Percentiles rank a stretch among this genome's conserved stretches.
These are phyloP conservation scores for Tricholoma flavovirens DNA, from an alignment of 768 basidiomycete genomes.

Conservation along the genomic window DNA sequence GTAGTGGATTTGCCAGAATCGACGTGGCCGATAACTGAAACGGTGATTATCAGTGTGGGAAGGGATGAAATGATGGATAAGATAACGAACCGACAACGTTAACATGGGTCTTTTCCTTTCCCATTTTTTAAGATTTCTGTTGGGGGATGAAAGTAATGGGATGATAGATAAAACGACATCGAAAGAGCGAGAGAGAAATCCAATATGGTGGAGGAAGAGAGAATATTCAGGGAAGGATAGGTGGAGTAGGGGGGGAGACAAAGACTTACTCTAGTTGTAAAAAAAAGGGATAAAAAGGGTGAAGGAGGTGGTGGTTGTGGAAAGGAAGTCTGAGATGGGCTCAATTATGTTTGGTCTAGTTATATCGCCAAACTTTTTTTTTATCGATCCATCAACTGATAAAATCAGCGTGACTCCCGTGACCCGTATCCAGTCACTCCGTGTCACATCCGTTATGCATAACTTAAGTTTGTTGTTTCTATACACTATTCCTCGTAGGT, in stretches of 20 bases:
- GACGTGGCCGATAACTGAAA: constrained; percentile 94
- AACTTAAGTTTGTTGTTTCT: too few relatives aligned
- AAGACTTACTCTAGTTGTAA: constrained; percentile 32
- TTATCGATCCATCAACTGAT: constrained; percentile 60
- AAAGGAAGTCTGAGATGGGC: constrained; percentile 28
- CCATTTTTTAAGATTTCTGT: constrained; percentile 71
- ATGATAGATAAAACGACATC: constrained; percentile 10
- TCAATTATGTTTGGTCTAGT: constrained; percentile 50
- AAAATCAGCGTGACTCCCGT: constrained; percentile 36
- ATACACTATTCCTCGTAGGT: constrained; percentile 20
- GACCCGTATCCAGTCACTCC: constrained; percentile 30
- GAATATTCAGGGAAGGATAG: background rate
- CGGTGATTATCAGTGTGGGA: constrained; percentile 24
- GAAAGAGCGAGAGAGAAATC: constrained; percentile 16
- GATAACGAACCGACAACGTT: constrained; percentile 88
- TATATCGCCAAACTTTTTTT: constrained; percentile 55
- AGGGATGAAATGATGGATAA: constrained; percentile 17
- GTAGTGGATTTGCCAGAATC: constrained; percentile 99
- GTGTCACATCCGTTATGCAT: too few relatives aligned
- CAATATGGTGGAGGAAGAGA: constrained; percentile 12
- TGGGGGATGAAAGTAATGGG: constrained; percentile 16
- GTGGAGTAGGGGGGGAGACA: constrained; percentile 8
- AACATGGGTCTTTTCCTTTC: constrained; percentile 95
- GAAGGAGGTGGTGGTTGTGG: constrained; percentile 46
- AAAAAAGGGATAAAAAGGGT: constrained; percentile 24